phyloP scores from a whole-genome alignment of 2,329 filamentous ascomycete species.

The Fusarium sp. region DNA sequence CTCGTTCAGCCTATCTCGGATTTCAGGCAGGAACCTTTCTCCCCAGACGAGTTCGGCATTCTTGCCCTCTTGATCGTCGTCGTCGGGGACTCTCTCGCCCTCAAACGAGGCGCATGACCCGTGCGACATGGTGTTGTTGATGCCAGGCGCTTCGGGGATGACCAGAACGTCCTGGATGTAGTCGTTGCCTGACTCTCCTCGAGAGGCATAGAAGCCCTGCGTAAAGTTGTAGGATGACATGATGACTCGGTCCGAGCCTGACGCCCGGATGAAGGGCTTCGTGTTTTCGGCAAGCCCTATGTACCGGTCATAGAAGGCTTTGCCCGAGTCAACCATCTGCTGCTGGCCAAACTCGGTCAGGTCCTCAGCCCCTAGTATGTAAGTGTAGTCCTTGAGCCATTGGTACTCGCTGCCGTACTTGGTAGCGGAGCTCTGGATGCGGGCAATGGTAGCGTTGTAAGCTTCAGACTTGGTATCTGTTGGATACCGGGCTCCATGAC shows the following conservation, averaged over 20 bases:
- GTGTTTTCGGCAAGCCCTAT: slow-evolving; percentile 68
- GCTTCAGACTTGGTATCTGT: slow-evolving; percentile 75
- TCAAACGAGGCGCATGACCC: slow-evolving; percentile 81
- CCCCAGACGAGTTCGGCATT: slow-evolving; percentile 71
- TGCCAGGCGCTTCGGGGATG: slow-evolving; percentile 75
- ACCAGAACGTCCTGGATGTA: slow-evolving; percentile 73
- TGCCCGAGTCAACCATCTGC: slow-evolving; percentile 82
- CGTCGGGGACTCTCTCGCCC: slow-evolving; percentile 64
- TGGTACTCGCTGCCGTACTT: slow-evolving; percentile 75
- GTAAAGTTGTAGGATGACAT: slow-evolving; percentile 84
- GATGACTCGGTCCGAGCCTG: slow-evolving; percentile 80
- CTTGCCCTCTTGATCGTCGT: slow-evolving; percentile 62
- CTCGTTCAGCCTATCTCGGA: slow-evolving; percentile 78
- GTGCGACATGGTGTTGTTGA: slow-evolving; percentile 89
- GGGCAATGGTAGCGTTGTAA: slow-evolving; percentile 76
- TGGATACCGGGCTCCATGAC: slow-evolving; percentile 89
- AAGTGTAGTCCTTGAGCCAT: slow-evolving; percentile 82
- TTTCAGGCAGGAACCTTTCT: slow-evolving; percentile 75
- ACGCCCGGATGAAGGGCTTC: slow-evolving; percentile 80
- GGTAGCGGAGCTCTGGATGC: slow-evolving; percentile 72
- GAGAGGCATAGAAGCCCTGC: slow-evolving; percentile 75
- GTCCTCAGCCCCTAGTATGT: slow-evolving; percentile 78
- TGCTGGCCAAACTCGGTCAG: slow-evolving; percentile 77
- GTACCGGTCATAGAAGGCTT: slow-evolving; percentile 84
- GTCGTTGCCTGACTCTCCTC: slow-evolving; percentile 57